Conservation (phyloP, 2,329 filamentous ascomycete species). For the Trichoderma koningii region DNA sequence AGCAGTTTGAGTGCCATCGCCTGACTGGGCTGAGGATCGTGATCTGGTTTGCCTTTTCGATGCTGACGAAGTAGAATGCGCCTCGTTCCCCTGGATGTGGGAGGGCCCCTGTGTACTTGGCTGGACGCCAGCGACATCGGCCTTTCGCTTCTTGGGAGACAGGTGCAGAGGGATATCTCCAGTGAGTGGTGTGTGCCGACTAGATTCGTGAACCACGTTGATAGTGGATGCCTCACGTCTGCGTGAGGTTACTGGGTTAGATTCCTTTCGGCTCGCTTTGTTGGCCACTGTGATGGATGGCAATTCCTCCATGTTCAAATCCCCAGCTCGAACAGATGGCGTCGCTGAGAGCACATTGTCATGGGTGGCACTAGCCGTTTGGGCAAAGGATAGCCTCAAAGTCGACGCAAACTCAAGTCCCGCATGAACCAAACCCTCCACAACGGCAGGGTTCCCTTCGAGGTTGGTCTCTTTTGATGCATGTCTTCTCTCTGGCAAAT, state of each 20-base stretch:
- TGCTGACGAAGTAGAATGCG: background rate
- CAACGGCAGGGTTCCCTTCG: background rate
- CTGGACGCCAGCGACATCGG: background rate
- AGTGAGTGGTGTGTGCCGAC: background rate
- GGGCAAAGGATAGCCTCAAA: background rate
- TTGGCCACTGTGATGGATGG: slow-evolving; percentile 3
- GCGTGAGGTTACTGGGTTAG: background rate
- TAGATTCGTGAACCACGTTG: background rate
- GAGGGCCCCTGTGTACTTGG: background rate
- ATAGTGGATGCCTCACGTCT: background rate
- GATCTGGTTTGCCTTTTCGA: background rate
- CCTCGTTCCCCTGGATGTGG: background rate
- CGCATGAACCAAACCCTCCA: background rate
- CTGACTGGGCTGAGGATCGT: background rate
- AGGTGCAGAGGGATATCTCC: slow-evolving; percentile 1
- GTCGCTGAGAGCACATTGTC: background rate
- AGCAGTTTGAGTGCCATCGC: background rate
- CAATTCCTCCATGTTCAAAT: background rate
- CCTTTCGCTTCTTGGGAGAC: slow-evolving; percentile 9
- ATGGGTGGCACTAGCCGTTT: background rate
- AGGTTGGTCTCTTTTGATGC: background rate
- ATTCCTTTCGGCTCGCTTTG: background rate
- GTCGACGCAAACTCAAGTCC: background rate
- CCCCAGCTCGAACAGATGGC: background rate
- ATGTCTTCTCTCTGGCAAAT: background rate